These are phyloP conservation scores for Skeletonema costatum DNA, from an alignment of 108 stramenopile species.

Conservation along the genomic window DNA sequence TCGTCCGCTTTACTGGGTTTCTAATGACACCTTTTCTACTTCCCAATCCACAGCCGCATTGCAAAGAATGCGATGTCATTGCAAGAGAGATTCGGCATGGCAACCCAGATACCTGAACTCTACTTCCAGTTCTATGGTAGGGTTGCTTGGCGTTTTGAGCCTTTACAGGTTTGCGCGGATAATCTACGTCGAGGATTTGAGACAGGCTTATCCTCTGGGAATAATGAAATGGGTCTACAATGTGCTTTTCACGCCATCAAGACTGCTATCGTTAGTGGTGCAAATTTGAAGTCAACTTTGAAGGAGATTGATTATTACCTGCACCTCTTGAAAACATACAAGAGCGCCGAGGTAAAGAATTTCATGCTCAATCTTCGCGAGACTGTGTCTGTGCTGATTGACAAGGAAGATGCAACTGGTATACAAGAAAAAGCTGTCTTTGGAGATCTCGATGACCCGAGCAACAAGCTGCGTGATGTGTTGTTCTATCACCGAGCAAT, in stretches of 20 bases:
- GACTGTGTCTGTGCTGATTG: constrained; percentile 23
- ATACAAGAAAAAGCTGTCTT: background rate
- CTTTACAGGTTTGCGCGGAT: background rate
- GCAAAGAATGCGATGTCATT: background rate
- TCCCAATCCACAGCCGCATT: background rate
- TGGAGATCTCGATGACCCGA: background rate
- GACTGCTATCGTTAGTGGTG: constrained; percentile 6
- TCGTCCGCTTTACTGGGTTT: no score
- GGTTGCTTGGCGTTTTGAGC: background rate
- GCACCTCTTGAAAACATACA: constrained; percentile 5
- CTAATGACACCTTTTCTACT: no score
- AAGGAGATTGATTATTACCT: constrained; percentile 29
- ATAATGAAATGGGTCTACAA: background rate
- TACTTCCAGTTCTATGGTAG: background rate
- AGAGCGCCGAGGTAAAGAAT: background rate
- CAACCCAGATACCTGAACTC: background rate
- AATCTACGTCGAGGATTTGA: background rate
- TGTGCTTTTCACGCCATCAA: background rate
- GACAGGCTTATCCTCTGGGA: background rate
- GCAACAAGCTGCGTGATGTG: background rate
- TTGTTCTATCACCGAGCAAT: background rate
- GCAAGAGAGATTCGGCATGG: background rate
- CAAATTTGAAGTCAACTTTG: constrained; percentile 7
- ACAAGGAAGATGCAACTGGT: background rate
- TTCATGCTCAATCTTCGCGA: constrained; percentile 7